phyloP scores from a whole-genome alignment of 148 eudicot genomes.

The Amaranthus palmeri region DNA sequence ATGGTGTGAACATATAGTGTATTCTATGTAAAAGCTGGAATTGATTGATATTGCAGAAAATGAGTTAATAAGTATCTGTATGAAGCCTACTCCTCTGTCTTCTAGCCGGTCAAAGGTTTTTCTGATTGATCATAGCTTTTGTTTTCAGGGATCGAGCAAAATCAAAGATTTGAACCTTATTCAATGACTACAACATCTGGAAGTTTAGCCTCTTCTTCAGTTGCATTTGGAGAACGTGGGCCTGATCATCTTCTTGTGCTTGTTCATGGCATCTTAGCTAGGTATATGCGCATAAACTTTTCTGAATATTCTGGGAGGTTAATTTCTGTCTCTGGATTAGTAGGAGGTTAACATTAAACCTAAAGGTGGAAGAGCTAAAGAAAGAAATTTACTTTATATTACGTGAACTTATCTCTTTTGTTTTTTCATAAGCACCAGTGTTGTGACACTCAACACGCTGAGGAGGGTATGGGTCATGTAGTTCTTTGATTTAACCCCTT shows the following conservation, averaged over 20 bases:
- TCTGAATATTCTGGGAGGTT: neutral
- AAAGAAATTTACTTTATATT: neutral
- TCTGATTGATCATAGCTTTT: constrained; percentile 6
- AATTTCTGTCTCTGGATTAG: neutral
- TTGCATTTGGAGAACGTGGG: constrained; percentile 32
- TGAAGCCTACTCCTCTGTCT: neutral
- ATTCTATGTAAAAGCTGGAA: neutral
- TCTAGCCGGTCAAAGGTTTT: neutral
- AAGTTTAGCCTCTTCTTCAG: constrained; percentile 36
- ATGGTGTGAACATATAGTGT: neutral
- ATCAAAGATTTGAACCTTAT: constrained; percentile 38
- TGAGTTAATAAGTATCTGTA: constrained; percentile 2
- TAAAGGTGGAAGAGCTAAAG: neutral
- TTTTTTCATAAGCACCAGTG: too few relatives aligned
- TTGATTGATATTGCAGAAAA: neutral
- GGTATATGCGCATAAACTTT: constrained; percentile 39
- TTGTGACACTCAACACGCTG: too few relatives aligned
- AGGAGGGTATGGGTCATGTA: too few relatives aligned
- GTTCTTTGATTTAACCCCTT: too few relatives aligned
- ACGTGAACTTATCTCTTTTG: too few relatives aligned
- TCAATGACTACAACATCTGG: constrained; percentile 65
- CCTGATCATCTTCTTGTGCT: constrained; percentile 97
- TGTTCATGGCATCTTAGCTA: constrained; percentile 93
- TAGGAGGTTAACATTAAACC: neutral
- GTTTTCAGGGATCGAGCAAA: constrained; percentile 49